These are phyloP conservation scores for Hylodesmum podocarpum DNA, from an alignment of 306 rosid genomes.

Conservation along the genomic window DNA sequence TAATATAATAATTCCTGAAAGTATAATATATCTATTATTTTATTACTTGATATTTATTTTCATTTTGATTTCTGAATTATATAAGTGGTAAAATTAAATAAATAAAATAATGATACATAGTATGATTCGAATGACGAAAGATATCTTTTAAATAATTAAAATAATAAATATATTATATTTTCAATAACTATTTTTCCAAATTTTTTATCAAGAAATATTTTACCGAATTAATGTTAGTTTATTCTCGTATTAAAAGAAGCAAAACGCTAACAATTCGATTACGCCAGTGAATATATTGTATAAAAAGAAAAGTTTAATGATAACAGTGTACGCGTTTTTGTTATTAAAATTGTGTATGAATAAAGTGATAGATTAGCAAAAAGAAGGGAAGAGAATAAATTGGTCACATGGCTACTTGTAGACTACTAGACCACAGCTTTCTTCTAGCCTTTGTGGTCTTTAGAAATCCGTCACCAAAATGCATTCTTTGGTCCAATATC, in stretches of 20 bases:
- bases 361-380: background rate
- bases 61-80: too few relatives aligned
- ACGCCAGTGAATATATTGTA: background rate
- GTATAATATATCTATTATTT: too few relatives aligned
- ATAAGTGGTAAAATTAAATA: too few relatives aligned
- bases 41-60: too few relatives aligned
- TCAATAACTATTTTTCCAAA: too few relatives aligned
- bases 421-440: conserved; percentile 1
- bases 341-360: background rate
- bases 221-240: too few relatives aligned
- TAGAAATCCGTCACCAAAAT: background rate
- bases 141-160: too few relatives aligned
- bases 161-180: too few relatives aligned
- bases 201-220: too few relatives aligned
- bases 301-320: background rate
- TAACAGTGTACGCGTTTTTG: background rate
- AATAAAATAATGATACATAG: too few relatives aligned
- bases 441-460: background rate
- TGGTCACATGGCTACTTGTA: background rate
- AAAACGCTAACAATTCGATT: background rate
- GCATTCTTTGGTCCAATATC: background rate
- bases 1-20: too few relatives aligned
- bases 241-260: background rate
- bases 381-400: background rate
- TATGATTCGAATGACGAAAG: too few relatives aligned